Evolutionary conservation across 2,329 filamentous ascomycete genomes (phyloP).

Genomic region (Elsinoe arachidis): DNA sequence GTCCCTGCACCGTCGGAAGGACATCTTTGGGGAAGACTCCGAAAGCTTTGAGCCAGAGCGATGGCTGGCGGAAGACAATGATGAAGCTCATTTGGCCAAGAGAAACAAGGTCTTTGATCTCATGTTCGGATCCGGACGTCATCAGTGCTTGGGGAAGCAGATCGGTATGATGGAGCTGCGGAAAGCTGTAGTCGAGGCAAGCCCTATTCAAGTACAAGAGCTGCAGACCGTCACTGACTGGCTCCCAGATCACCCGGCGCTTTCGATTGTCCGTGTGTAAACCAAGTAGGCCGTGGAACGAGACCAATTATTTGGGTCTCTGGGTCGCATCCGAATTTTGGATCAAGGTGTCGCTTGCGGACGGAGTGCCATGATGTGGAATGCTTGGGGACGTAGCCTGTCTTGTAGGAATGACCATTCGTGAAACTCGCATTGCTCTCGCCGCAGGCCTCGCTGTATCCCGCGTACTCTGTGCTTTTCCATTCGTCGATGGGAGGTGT

Average conservation of each 20-base stretch:
- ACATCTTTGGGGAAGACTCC: slow-evolving; percentile 59
- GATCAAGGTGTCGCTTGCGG: background rate
- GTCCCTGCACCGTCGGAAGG: slow-evolving; percentile 59
- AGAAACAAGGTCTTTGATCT: background rate
- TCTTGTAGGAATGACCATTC: too few species aligned
- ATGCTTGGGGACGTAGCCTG: too few species aligned
- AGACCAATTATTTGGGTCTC: background rate
- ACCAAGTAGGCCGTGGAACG: background rate
- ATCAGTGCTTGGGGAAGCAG: slow-evolving; percentile 41
- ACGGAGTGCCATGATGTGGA: too few species aligned
- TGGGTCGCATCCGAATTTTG: background rate
- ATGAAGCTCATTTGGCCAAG: slow-evolving; percentile 32
- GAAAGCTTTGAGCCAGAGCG: slow-evolving; percentile 41
- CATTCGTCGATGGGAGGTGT: too few species aligned
- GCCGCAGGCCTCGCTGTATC: too few species aligned
- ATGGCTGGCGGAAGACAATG: background rate
- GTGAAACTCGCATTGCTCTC: too few species aligned
- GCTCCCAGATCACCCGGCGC: too few species aligned
- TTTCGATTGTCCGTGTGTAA: background rate
- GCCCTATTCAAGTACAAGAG: background rate
- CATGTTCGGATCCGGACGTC: slow-evolving; percentile 41
- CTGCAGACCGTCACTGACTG: background rate
- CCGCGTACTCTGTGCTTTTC: too few species aligned
- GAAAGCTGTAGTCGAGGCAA: slow-evolving; percentile 29
- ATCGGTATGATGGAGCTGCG: slow-evolving; percentile 47